These are phyloP conservation scores for Rhododendron mucronatum DNA, from an alignment of 148 eudicot species.

Conservation along the genomic window DNA sequence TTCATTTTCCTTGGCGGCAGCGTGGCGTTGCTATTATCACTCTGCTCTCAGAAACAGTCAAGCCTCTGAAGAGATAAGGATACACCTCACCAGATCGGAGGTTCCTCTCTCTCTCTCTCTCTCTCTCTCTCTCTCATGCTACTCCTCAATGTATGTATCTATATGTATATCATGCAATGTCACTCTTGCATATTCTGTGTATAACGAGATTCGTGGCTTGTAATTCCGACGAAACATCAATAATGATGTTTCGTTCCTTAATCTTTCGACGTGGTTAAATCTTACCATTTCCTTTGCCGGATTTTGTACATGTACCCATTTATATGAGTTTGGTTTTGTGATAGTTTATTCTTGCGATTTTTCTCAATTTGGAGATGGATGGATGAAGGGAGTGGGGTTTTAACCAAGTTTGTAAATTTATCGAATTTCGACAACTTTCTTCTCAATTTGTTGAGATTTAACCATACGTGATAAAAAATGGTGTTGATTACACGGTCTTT, in stretches of 20 bases:
- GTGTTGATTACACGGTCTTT: not conserved
- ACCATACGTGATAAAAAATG: not conserved
- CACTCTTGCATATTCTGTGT: not conserved
- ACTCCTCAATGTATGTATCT: not conserved
- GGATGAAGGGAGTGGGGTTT: not conserved
- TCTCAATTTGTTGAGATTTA: not conserved
- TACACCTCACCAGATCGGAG: not conserved
- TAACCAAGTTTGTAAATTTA: not conserved
- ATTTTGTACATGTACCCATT: not conserved
- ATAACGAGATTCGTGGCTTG: not conserved
- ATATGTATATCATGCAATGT: not conserved
- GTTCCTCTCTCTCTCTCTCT: not conserved
- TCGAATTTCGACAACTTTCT: not conserved
- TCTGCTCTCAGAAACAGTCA: not conserved
- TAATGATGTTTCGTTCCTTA: no score
- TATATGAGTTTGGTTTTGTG: not conserved
- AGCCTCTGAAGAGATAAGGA: not conserved
- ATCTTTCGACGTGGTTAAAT: not conserved
- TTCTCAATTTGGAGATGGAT: not conserved
- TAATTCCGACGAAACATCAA: not conserved
- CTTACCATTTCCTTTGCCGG: not conserved
- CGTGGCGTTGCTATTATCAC: not conserved
- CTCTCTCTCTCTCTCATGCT: not conserved
- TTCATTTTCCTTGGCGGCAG: no score
- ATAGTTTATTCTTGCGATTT: not conserved